A percentile compares a stretch with the other conserved stretches of the same genome.
phyloP scores from a whole-genome alignment of 192 early-diverging fungal species.

The Backusella morwellensis region DNA sequence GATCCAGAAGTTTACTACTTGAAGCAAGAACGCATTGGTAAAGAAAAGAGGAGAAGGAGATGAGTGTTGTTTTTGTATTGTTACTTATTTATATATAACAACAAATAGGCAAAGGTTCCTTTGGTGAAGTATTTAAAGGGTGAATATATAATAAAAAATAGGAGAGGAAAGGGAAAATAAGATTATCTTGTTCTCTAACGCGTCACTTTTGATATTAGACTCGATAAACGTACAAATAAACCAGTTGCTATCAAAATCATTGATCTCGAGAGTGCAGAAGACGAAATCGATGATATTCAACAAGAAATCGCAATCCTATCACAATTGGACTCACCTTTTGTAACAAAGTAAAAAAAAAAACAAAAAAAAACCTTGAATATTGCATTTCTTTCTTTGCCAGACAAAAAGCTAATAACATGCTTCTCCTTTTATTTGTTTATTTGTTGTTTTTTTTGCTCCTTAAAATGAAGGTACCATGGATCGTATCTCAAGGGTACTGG shows the following conservation, averaged over 20 bases:
- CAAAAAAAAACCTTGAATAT: background rate
- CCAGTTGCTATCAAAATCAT: slow-evolving; percentile 97
- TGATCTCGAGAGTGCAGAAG: slow-evolving; percentile 94
- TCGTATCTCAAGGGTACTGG: slow-evolving; percentile 87
- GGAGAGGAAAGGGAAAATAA: background rate
- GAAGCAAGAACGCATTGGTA: slow-evolving; percentile 69
- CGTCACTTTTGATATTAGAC: slow-evolving; percentile 36
- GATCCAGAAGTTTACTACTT: slow-evolving; percentile 67
- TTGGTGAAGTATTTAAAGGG: slow-evolving; percentile 86
- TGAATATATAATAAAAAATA: slow-evolving; percentile 22
- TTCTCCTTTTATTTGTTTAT: slow-evolving; percentile 6
- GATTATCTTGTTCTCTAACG: background rate
- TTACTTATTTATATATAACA: background rate
- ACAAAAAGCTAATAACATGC: background rate
- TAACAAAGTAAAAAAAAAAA: slow-evolving; percentile 57
- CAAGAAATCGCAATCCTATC: slow-evolving; percentile 95
- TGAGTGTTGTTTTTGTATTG: background rate
- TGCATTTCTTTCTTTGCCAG: background rate
- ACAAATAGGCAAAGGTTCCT: slow-evolving; percentile 64
- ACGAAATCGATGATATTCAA: slow-evolving; percentile 99
- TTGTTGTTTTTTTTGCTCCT: background rate
- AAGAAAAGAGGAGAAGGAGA: background rate
- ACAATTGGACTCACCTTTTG: slow-evolving; percentile 85
- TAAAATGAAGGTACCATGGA: slow-evolving; percentile 71
- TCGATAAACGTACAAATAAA: slow-evolving; percentile 61